These are phyloP conservation scores for Pseudogymnoascus sp. DNA, from an alignment of 2,329 filamentous ascomycete genomes.

Conservation along the genomic window DNA sequence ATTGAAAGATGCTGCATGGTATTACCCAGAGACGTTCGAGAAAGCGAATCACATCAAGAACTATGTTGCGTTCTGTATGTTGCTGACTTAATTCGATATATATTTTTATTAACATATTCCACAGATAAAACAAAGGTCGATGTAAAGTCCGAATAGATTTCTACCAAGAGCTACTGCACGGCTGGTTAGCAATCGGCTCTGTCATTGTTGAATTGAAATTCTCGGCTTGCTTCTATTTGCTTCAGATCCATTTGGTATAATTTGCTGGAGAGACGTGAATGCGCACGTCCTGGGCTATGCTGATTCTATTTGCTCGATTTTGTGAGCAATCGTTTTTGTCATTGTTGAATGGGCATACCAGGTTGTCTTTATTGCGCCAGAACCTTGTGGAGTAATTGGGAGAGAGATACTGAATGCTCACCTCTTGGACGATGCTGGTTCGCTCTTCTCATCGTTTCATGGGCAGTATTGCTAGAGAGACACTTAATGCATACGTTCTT, in stretches of 20 bases:
- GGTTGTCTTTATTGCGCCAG: neutral
- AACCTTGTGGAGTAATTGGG: neutral
- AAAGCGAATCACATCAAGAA: conserved; percentile 36
- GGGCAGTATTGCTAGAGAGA: neutral
- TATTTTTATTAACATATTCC: neutral
- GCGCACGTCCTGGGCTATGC: no score
- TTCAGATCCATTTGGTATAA: neutral
- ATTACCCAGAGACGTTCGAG: conserved; percentile 34
- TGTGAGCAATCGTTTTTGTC: no score
- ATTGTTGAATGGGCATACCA: no score
- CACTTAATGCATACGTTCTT: neutral
- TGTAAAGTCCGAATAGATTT: neutral
- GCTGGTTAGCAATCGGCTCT: neutral
- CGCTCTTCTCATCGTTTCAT: no score
- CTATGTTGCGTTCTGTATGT: conserved; percentile 40
- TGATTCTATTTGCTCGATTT: no score
- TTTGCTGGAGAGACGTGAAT: no score
- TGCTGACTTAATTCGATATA: neutral
- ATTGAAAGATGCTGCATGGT: conserved; percentile 40
- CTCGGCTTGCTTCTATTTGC: neutral
- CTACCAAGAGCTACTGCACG: neutral
- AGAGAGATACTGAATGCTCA: neutral
- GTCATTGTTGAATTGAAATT: neutral
- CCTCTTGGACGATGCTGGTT: neutral
- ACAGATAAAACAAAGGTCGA: conserved; percentile 16